Evolutionary conservation across 2,329 filamentous ascomycete species (phyloP), one percentile per base, ranked within the genome.

Genomic region (Tolypocladium pustulatum): DNA sequence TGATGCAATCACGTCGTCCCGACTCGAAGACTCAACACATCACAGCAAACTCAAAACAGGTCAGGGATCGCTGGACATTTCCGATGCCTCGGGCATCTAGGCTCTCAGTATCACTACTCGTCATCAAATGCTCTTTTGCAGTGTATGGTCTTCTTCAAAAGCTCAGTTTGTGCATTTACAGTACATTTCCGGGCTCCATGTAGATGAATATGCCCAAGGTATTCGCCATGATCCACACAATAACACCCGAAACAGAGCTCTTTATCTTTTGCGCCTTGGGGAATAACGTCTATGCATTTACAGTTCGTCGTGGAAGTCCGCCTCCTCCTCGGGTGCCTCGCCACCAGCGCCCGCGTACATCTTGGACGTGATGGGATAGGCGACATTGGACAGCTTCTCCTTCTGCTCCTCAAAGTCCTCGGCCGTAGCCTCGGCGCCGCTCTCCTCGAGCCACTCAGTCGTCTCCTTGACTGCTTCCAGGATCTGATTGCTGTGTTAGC

Each of bases 331-430:
- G 30, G 32, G 25, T 63, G 78, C 81, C 60, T 64, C 66, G 32
- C 55, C 83, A 66, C 81, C 83, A 63, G 81, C 85, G 65, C 82
- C 80, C 67, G 81, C 75, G 82, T 97, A 97, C 71, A 97, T 84
- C 86, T 99, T 99, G 81, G 90, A 96, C 69, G 94, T 99, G 79
- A 99, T 99, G 67, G 94, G 94, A 81, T 97, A 97, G 58, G 94
- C 94, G 65, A 97, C 90, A 75, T 89, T 89, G 69, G 90, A 95
- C 67, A 99, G 85, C 85, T 97, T 97, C 89, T 99, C 93, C 83
- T 95, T 96, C 83, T 97, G 93, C 85, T 99, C 94, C 78, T 97
- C 92, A 69, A 97, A 97, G 81, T 97, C 94, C 81, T 97, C 93
- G 61, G 91, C 82, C 66, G 81, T 85, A 64, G 94, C 94, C 57